phyloP scores from a whole-genome alignment of 2,329 filamentous ascomycete genomes.

The Botrytis cinerea region DNA sequence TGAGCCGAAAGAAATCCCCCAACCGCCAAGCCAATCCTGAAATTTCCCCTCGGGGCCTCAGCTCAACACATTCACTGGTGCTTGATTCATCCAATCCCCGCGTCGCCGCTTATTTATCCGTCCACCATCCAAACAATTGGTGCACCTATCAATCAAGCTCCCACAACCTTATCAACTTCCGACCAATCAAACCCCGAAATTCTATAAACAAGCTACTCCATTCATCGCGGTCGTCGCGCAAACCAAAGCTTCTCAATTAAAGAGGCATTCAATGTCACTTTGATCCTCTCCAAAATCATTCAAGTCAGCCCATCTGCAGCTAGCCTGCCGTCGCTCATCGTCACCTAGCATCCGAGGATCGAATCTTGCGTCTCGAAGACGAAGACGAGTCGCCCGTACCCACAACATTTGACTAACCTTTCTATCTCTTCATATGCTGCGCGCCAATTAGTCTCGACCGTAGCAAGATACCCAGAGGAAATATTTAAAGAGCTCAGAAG shows the following conservation, averaged over 20 bases:
- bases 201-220: slow-evolving; percentile 21
- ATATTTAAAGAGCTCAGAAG: neutral
- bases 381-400: slow-evolving; percentile 5
- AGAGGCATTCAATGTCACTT: slow-evolving; percentile 9
- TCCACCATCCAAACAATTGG: neutral
- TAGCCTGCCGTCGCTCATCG: slow-evolving; percentile 3
- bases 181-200: slow-evolving; percentile 19
- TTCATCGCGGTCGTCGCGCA: slow-evolving; percentile 24
- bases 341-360: neutral
- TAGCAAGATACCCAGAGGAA: slow-evolving; percentile 10
- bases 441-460: slow-evolving; percentile 9
- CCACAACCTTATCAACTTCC: slow-evolving; percentile 16
- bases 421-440: neutral
- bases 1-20: neutral
- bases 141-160: slow-evolving; percentile 11
- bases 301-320: slow-evolving; percentile 12
- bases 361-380: neutral
- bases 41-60: neutral
- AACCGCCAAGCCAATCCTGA: neutral
- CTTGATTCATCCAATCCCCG: neutral
- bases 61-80: neutral
- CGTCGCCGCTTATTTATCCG: slow-evolving; percentile 18
- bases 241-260: slow-evolving; percentile 8
- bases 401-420: slow-evolving; percentile 10
- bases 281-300: neutral